Percentiles rank a stretch among this genome's conserved stretches.
phyloP scores from a whole-genome alignment of 2,329 filamentous ascomycete genomes.

The Pyricularia sp. region DNA sequence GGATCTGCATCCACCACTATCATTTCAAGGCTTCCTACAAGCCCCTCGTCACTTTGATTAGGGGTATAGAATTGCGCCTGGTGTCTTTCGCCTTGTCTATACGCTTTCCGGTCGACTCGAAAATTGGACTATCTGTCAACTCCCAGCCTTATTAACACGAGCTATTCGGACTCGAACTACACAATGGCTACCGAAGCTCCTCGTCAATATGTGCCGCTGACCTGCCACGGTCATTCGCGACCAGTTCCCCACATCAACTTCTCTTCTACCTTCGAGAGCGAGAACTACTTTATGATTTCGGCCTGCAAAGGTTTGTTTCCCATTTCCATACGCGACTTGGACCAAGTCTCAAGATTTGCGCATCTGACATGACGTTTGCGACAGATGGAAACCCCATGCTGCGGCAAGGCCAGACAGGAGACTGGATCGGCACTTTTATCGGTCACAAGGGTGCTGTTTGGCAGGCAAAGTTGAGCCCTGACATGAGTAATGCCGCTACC shows the following conservation, averaged over 20 bases:
- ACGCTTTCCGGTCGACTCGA: background rate
- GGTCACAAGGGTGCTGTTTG: constrained; percentile 97
- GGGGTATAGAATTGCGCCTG: background rate
- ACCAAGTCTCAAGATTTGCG: background rate
- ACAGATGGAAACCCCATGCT: constrained; percentile 97
- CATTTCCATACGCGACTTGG: constrained; percentile 5
- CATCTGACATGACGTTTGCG: constrained; percentile 4
- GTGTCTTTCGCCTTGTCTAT: background rate
- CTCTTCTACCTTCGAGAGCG: constrained; percentile 69
- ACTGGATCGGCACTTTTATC: constrained; percentile 97
- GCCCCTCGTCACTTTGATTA: background rate
- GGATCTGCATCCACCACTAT: constrained; percentile 1
- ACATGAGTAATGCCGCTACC: constrained; percentile 79
- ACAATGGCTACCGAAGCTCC: constrained; percentile 18
- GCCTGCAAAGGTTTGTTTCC: constrained; percentile 64
- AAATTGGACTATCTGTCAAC: background rate
- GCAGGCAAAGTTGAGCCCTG: constrained; percentile 82
- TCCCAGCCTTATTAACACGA: background rate
- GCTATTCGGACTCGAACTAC: background rate
- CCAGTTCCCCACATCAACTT: constrained; percentile 87
- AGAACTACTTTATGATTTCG: constrained; percentile 83
- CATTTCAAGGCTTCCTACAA: background rate
- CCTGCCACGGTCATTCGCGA: constrained; percentile 86
- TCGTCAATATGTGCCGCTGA: constrained; percentile 67
- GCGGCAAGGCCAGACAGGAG: constrained; percentile 85